Evolutionary conservation across 768 basidiomycete genomes (phyloP), one percentile per base, ranked within the genome.

Genomic region (Ramaria sp.): DNA sequence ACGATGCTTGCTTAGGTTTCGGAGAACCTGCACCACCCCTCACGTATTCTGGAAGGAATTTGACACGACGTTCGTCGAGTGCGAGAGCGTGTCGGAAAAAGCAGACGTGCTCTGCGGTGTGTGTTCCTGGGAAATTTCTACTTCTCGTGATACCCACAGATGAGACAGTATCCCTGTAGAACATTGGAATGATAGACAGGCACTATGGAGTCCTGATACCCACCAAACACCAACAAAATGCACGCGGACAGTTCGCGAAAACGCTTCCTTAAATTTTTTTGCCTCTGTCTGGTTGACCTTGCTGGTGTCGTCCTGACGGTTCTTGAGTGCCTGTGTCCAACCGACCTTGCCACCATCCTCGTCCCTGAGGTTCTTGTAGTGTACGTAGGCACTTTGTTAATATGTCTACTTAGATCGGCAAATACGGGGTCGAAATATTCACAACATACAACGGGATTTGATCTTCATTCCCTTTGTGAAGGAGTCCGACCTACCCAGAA

Each of bases 221-320:
- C 42, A 74, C 75, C 74, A 76, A 22, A 65, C 70, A 5, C 74
- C 74, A 6, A 75, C 62, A 50, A 76, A 76, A 60, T 76, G 72
- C 3, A 74, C 67, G 24, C 60, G 63, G 39, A 73, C 68, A 7
- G 65, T 25, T 47, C 64, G 59, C 41, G 71, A 71, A 48, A 73
- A 73, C 2, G 71, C 65, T 30, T 59, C 55, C 39, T 66, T 70
- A 58, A 74, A 73, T 12, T 53, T 32, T 9, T 18, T 32, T 12
- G 38, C 38, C 7, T 45, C 22, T 13, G 9, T 13, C 43, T 13
- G 43, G 43, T 45, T 13, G n/a, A 13, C 22, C 12, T 10, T 10
- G 43, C 12, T 45, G 43, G 22, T 38, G n/a, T n/a, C n/a, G n/a
- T n/a, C n/a, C n/a, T n/a, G n/a, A n/a, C n/a, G n/a, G n/a, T n/a